Conservation (phyloP, 2,329 filamentous ascomycete genomes). For the Ophiostoma triangulosporum region DNA sequence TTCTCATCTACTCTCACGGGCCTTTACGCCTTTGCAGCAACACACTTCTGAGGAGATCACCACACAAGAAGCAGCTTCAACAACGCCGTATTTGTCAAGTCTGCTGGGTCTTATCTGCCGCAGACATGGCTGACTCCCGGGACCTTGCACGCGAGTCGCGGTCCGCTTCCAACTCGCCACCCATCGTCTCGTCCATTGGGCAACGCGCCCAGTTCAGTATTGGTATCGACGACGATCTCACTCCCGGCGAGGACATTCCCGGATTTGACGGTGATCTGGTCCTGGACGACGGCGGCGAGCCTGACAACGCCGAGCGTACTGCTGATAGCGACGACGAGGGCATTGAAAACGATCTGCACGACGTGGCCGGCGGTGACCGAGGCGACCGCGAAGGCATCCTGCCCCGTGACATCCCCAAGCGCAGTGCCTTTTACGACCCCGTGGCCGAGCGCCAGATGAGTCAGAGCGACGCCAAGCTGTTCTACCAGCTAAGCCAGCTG, state of each 20-base stretch:
- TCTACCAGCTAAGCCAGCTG: conserved; percentile 80
- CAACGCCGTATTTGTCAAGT: not conserved
- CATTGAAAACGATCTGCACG: conserved; percentile 17
- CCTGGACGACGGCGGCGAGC: not conserved
- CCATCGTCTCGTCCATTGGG: not conserved
- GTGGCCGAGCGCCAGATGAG: conserved; percentile 89
- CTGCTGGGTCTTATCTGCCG: not conserved
- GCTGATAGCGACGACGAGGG: conserved; percentile 21
- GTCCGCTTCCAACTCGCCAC: conserved; percentile 10
- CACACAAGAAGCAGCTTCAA: not conserved
- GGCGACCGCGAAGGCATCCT: conserved; percentile 43
- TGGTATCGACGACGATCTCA: not conserved
- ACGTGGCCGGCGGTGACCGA: conserved; percentile 4
- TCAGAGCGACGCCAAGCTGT: conserved; percentile 86
- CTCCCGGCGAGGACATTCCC: not conserved
- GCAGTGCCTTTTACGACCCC: conserved; percentile 86
- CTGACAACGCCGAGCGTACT: not conserved
- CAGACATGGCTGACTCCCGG: not conserved
- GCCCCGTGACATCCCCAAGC: conserved; percentile 45
- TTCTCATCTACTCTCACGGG: not conserved
- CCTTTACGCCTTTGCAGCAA: not conserved
- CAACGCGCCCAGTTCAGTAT: not conserved
- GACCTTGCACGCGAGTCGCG: conserved; percentile 5
- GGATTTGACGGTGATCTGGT: not conserved
- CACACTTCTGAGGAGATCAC: not conserved